Evolutionary conservation across 116 monocot species (phyloP).

Genomic region (Zostera marina): DNA sequence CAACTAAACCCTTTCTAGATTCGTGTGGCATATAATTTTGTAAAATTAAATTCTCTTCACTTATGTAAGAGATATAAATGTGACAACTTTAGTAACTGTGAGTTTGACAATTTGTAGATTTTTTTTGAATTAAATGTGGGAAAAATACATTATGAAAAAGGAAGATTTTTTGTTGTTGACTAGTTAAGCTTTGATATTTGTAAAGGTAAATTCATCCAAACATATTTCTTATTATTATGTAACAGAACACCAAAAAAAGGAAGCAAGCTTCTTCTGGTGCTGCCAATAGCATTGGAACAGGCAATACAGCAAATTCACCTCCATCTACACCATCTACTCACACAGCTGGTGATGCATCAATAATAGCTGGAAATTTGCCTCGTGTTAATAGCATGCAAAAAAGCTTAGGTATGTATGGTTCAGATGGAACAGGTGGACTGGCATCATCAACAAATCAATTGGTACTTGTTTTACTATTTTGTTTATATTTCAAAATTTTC

Average conservation of each 20-base stretch:
- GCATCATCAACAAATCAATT: conserved; percentile 59
- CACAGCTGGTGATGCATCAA: conserved; percentile 55
- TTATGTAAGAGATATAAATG: too few species aligned
- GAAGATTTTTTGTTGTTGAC: too few species aligned
- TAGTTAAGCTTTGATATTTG: too few species aligned
- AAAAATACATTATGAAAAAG: too few species aligned
- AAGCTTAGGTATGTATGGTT: conserved; percentile 54
- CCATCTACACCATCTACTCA: conserved; percentile 81
- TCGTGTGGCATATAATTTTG: too few species aligned
- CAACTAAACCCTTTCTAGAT: too few species aligned
- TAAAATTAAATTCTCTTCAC: too few species aligned
- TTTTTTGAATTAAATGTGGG: too few species aligned
- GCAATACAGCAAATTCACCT: conserved; percentile 50
- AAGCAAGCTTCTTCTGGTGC: conserved; percentile 56
- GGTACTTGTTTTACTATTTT: conserved; percentile 5
- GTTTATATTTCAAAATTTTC: background rate
- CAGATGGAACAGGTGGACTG: conserved; percentile 59
- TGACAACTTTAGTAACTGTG: too few species aligned
- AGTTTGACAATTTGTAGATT: too few species aligned
- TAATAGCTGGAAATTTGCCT: conserved; percentile 40
- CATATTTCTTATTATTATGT: too few species aligned
- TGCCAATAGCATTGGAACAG: conserved; percentile 84
- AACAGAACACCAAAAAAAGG: conserved; percentile 21
- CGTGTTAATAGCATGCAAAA: conserved; percentile 46
- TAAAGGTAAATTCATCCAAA: too few species aligned